Percentiles rank a stretch among this genome's conserved stretches.
phyloP scores from a whole-genome alignment of 495 filamentous ascomycete genomes.

The Penicillium verhagenii region DNA sequence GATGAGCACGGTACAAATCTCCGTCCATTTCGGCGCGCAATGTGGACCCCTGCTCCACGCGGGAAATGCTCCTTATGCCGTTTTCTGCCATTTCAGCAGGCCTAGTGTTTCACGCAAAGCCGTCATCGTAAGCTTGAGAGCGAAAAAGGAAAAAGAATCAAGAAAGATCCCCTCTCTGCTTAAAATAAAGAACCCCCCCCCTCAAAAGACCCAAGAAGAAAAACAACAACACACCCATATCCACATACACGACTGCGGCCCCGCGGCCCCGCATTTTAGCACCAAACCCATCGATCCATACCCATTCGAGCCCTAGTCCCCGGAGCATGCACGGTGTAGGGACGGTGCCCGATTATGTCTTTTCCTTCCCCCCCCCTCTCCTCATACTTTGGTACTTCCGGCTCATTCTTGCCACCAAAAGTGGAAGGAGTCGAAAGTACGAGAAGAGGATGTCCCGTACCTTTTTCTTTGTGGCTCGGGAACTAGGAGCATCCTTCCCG shows the following conservation, averaged over 20 bases:
- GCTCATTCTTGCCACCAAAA: slow-evolving; percentile 11
- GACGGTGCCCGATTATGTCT: slow-evolving; percentile 18
- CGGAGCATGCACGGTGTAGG: slow-evolving; percentile 19
- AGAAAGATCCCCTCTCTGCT: too few species aligned
- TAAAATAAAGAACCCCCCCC: too few species aligned
- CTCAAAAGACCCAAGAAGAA: not conserved
- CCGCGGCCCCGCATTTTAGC: slow-evolving; percentile 21
- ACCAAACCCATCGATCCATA: slow-evolving; percentile 19
- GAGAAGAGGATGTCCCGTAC: not conserved
- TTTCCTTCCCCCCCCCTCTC: not conserved
- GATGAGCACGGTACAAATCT: slow-evolving; percentile 21
- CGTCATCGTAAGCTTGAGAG: not conserved
- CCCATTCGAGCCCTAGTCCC: slow-evolving; percentile 13
- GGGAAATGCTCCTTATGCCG: slow-evolving; percentile 9
- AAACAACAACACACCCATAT: not conserved
- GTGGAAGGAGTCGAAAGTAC: slow-evolving; percentile 6
- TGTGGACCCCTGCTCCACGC: slow-evolving; percentile 20
- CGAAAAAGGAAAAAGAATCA: not conserved
- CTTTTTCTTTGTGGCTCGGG: slow-evolving; percentile 1
- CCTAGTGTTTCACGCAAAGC: not conserved
- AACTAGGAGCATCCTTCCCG: slow-evolving; percentile 17
- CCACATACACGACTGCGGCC: slow-evolving; percentile 6
- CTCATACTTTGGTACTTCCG: slow-evolving; percentile 9
- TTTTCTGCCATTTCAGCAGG: slow-evolving; percentile 2
- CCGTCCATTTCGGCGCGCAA: slow-evolving; percentile 10